Conservation (phyloP, 768 basidiomycete species). For the Collybia mongolica region DNA sequence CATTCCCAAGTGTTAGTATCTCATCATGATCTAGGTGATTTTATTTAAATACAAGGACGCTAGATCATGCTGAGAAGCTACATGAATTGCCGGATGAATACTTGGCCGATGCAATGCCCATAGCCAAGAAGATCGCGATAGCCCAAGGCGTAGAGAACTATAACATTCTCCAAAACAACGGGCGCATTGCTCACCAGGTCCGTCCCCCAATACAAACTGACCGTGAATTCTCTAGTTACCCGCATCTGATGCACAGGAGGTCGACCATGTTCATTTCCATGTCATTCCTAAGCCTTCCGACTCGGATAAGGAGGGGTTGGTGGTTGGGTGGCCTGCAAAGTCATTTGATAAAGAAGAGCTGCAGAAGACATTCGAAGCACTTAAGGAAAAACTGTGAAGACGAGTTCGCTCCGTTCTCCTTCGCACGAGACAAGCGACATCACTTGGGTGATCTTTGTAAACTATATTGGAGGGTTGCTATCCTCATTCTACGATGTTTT, state of each 20-base stretch:
- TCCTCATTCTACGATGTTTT: not conserved
- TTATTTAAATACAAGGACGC: not conserved
- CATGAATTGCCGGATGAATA: constrained; percentile 89
- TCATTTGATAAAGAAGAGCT: constrained; percentile 63
- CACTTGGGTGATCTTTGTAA: not conserved
- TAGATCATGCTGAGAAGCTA: constrained; percentile 85
- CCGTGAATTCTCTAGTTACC: not conserved
- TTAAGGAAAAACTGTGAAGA: constrained; percentile 51
- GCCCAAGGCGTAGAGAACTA: constrained; percentile 78
- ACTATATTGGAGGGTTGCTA: no score
- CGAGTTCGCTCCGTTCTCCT: not conserved
- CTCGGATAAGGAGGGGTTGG: constrained; percentile 68
- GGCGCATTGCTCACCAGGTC: constrained; percentile 59
- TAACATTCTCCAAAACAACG: constrained; percentile 77
- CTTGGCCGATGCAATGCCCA: constrained; percentile 70
- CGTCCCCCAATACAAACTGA: not conserved
- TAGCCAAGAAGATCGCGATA: constrained; percentile 85
- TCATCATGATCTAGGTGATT: not conserved
- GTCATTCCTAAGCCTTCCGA: constrained; percentile 86
- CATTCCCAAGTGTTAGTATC: constrained; percentile 82
- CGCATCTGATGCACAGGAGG: constrained; percentile 40
- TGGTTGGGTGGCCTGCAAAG: constrained; percentile 77
- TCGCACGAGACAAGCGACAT: not conserved
- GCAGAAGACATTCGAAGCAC: constrained; percentile 52
- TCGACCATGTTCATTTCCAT: constrained; percentile 91